Evolutionary conservation across 176 grass and related monocot species (phyloP).

Genomic region (Typha latifolia): DNA sequence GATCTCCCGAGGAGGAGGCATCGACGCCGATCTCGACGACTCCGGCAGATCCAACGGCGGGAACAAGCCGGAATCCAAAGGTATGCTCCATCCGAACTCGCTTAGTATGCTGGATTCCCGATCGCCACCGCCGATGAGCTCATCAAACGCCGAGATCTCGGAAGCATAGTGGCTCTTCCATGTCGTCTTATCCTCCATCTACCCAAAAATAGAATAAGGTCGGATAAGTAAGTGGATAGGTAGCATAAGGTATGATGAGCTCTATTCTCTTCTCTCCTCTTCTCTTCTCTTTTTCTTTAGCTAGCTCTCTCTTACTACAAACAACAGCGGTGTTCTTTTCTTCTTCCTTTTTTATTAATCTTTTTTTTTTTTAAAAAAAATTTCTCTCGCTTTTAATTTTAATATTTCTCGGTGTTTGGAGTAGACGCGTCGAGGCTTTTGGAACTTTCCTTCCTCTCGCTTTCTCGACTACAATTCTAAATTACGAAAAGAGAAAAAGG

Average conservation of each 20-base stretch:
- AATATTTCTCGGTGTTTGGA: conserved; percentile 32
- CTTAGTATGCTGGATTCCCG: background rate
- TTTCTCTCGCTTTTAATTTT: conserved; percentile 2
- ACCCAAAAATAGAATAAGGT: too few species aligned
- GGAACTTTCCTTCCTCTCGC: conserved; percentile 19
- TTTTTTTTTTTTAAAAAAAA: too few species aligned
- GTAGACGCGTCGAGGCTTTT: conserved; percentile 37
- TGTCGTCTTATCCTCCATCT: too few species aligned
- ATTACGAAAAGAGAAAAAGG: background rate
- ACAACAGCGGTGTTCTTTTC: background rate
- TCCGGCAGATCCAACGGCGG: conserved; percentile 7
- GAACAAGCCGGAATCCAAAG: background rate
- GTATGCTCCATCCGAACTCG: conserved; percentile 1
- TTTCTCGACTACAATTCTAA: background rate
- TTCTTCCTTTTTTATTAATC: background rate
- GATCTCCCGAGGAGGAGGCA: conserved; percentile 14
- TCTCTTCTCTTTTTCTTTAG: background rate
- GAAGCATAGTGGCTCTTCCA: too few species aligned
- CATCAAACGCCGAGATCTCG: conserved; percentile 8
- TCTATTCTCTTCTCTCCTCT: background rate
- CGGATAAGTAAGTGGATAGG: too few species aligned
- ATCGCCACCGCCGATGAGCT: background rate
- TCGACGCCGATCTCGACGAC: conserved; percentile 39
- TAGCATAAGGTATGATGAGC: background rate
- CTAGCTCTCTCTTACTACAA: background rate